Base-by-base conservation (phyloP, 345 rosid genomes). In the Pelargonium nanum region DNA sequence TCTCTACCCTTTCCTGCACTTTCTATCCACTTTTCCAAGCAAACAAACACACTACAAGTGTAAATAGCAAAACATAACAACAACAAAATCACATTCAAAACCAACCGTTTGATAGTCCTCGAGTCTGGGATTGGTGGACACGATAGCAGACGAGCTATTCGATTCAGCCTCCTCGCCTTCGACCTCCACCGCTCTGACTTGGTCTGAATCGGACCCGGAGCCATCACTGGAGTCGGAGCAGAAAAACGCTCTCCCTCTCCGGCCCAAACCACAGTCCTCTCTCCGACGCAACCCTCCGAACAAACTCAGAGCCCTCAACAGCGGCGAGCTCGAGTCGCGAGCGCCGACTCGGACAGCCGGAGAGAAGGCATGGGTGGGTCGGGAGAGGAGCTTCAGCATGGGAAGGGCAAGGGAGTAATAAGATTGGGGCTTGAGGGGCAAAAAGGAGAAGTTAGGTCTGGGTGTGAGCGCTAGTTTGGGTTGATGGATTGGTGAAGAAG, bases 41-140 rank as follows among this genome's bases (percentile, higher is more conserved):
- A 26, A 25, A 22, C 32, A 59, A 72, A 5, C 24, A 63, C 8
- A 50, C 55, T 8, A 52, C 5, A 10, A 19, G 0, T 28, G 53
- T 3, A 15, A 32, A 48, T n/a, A 52, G 13, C 59, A 25, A 45
- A 6, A 0, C 59, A 59, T 44, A 58, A 10, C 4, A 53, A 4
- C 45, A 40, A n/a, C n/a, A n/a, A n/a, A n/a, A 9, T 55, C 26
- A 12, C 21, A 12, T 22, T 9, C 24, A 23, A 22, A 19, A 64
- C 86, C 22, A 59, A 94, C 99, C 88, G 89, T 81, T 57, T 83
- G 78, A 72, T 85, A 94, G 76, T 94, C 99, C 68, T 94, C 97
- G 0, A 85, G 97, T 24, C 88, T 78, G 30, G 95, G 95, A 44
- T 72, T 68, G 22, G 93, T 83, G 0, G 96, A 67, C 32, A 94